Evolutionary conservation across 768 basidiomycete genomes (phyloP).

Genomic region (Hirschioporus abietinus): DNA sequence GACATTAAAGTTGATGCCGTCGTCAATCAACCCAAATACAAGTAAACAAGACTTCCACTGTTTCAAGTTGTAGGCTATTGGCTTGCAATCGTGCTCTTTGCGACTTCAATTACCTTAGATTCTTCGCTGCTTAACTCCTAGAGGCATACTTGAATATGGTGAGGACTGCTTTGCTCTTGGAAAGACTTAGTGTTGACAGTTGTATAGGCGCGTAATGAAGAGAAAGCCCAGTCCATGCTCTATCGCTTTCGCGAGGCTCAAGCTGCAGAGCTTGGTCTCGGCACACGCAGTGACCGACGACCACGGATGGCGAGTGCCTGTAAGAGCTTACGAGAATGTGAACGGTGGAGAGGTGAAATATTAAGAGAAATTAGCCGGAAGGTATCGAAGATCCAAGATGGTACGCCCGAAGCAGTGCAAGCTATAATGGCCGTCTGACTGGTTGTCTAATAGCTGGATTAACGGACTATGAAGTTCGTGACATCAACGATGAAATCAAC

Average conservation of each 20-base stretch:
- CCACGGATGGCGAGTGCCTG: slow-evolving; percentile 90
- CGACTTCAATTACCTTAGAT: no score
- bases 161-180: background rate
- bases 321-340: slow-evolving; percentile 88
- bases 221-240: slow-evolving; percentile 94
- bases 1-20: no score
- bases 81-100: no score
- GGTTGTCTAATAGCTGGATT: slow-evolving; percentile 58
- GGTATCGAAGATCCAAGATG: slow-evolving; percentile 96
- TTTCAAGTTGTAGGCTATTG: no score
- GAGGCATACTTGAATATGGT: background rate
- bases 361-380: slow-evolving; percentile 92
- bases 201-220: slow-evolving; percentile 89
- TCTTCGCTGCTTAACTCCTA: background rate
- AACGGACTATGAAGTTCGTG: slow-evolving; percentile 93
- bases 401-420: slow-evolving; percentile 37
- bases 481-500: slow-evolving; percentile 97
- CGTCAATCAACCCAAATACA: no score
- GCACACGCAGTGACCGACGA: slow-evolving; percentile 75
- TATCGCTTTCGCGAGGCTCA: slow-evolving; percentile 97
- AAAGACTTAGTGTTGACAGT: background rate
- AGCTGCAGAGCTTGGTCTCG: slow-evolving; percentile 90
- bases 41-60: no score
- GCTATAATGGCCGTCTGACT: background rate
- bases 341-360: slow-evolving; percentile 95